These are phyloP conservation scores for Solanum ossicruentum DNA, from an alignment of 257 asterid species.

Conservation along the genomic window DNA sequence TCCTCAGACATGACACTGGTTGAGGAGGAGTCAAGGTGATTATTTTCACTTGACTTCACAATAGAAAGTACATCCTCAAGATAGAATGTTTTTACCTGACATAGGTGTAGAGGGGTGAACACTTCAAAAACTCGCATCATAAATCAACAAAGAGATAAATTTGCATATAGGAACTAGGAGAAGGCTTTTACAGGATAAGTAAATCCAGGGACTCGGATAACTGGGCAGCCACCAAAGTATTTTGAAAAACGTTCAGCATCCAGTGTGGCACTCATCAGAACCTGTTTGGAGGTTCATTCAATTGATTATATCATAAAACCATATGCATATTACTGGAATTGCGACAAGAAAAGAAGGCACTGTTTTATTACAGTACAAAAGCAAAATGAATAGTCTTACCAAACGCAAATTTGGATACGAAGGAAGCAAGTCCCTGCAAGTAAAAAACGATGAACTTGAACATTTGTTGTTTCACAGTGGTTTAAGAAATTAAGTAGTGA, in stretches of 20 bases:
- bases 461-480: neutral
- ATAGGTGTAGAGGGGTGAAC: neutral
- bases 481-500: neutral
- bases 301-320: neutral
- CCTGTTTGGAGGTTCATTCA: constrained; percentile 25
- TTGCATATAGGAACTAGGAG: neutral
- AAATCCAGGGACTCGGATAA: constrained; percentile 86
- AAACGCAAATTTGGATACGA: constrained; percentile 68
- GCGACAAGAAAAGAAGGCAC: neutral
- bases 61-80: constrained; percentile 76
- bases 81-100: constrained; percentile 64
- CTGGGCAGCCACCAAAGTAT: constrained; percentile 84
- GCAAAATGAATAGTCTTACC: constrained; percentile 37
- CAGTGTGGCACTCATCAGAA: constrained; percentile 93
- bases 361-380: neutral
- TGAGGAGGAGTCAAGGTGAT: constrained; percentile 11
- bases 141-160: constrained; percentile 1
- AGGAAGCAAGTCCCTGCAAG: constrained; percentile 80
- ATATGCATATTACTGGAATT: neutral
- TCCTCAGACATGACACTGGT: constrained; percentile 15
- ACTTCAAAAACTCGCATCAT: neutral
- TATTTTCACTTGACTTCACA: constrained; percentile 32
- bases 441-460: neutral
- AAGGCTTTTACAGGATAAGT: constrained; percentile 65
- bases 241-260: constrained; percentile 83